Evolutionary conservation across 1,139 yeast genomes (phyloP), one percentile per base, ranked within the genome.

Genomic region (Saccharomyces hybrid): DNA sequence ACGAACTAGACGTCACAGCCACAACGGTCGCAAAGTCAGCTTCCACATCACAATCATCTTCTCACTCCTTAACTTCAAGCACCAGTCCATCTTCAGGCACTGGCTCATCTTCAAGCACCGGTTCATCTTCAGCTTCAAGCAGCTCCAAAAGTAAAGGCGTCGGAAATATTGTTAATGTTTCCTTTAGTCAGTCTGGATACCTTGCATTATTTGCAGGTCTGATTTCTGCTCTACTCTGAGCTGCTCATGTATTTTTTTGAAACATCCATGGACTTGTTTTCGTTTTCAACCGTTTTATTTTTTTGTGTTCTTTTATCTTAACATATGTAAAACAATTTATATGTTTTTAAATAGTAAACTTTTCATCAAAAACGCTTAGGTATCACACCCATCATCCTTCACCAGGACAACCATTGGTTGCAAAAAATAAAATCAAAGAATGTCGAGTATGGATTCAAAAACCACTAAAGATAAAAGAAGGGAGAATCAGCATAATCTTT

Each of bases 1-100:
- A 78, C 60, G 57, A 69, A 4, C 71, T 74, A 56, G 62, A 71
- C 11, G 59, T 71, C 5, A 59, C 72, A 14, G 60, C 71, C 20
- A 57, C 74, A 9, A 55, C 72, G n/a, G 54, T 67, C 29, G 52
- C 72, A 5, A 51, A 72, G 3, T 59, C 75, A 26, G 31, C 69
- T 16, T 25, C 64, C 23, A 34, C 64, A 7, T 51, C 65, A 49
- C 34, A 55, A 11, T 46, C 66, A 2, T 38, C 64, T 13, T 38
- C 63, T 4, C 47, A 58, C 32, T 42, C 58, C 5, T 16, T 56
- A 9, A 14, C 54, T 4, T 32, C 53, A 8, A 28, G 58, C 9
- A 29, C 60, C 23, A 46, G 61, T 14, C 47, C 63, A 31, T 42
- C 59, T 9, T 13, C 51, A 20, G 7, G 51, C 31, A 11, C 20